Conservation (phyloP, 495 filamentous ascomycete species). For the Talaromyces wortmannii region DNA sequence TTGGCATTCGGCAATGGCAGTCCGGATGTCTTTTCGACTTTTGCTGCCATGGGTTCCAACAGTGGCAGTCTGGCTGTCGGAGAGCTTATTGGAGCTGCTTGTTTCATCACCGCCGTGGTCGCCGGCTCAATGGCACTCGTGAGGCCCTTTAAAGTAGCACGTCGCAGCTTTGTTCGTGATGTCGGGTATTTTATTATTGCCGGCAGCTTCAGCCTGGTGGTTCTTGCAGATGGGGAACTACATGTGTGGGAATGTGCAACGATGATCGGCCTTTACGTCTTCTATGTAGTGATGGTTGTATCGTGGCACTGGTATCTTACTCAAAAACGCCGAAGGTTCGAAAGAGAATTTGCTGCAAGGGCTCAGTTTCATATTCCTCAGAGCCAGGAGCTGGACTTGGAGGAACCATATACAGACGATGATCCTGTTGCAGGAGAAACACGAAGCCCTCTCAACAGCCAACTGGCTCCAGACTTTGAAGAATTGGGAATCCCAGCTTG, state of each 20-base stretch:
- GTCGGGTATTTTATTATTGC: slow-evolving; percentile 90
- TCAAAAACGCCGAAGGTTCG: slow-evolving; percentile 48
- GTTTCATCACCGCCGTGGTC: slow-evolving; percentile 95
- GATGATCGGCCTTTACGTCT: slow-evolving; percentile 90
- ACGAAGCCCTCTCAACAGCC: slow-evolving; percentile 41
- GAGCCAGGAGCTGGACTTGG: slow-evolving; percentile 63
- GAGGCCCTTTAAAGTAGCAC: slow-evolving; percentile 83
- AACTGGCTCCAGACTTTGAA: slow-evolving; percentile 61
- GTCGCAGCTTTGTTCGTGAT: slow-evolving; percentile 84
- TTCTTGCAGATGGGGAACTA: slow-evolving; percentile 79
- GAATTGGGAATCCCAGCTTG: slow-evolving; percentile 45
- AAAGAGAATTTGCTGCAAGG: slow-evolving; percentile 62
- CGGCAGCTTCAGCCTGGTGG: slow-evolving; percentile 78
- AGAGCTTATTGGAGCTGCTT: slow-evolving; percentile 90
- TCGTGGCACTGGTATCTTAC: slow-evolving; percentile 84
- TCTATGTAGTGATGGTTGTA: slow-evolving; percentile 86
- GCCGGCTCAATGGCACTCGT: slow-evolving; percentile 98
- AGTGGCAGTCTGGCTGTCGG: slow-evolving; percentile 93
- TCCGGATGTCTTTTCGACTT: slow-evolving; percentile 97
- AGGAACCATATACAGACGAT: slow-evolving; percentile 65
- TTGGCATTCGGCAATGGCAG: slow-evolving; percentile 98
- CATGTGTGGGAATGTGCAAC: slow-evolving; percentile 78
- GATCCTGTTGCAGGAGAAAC: slow-evolving; percentile 51
- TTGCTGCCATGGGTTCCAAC: slow-evolving; percentile 94
- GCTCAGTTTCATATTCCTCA: slow-evolving; percentile 63